A percentile compares a stretch with the other conserved stretches of the same genome.
Conservation (phyloP, 2,329 filamentous ascomycete species). For the Alternaria sp. region DNA sequence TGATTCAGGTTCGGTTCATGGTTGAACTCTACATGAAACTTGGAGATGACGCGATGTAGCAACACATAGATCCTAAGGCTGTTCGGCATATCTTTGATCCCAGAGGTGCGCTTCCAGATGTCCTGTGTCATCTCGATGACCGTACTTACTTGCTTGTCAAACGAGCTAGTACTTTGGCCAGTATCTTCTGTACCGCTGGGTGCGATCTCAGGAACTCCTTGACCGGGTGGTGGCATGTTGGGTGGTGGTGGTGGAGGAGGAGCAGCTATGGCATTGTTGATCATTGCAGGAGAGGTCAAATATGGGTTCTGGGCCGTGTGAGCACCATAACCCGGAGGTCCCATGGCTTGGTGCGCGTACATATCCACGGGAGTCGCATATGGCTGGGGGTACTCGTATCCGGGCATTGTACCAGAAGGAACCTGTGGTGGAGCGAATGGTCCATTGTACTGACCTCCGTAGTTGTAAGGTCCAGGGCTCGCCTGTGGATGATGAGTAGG, state of each 20-base stretch:
- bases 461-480: slow-evolving; percentile 50
- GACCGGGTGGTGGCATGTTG: slow-evolving; percentile 27
- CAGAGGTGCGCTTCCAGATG: slow-evolving; percentile 68
- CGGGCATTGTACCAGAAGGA: slow-evolving; percentile 27
- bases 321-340: slow-evolving; percentile 38
- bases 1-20: slow-evolving; percentile 66
- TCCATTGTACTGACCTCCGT: slow-evolving; percentile 45
- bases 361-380: slow-evolving; percentile 41
- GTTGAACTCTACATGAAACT: slow-evolving; percentile 66
- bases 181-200: slow-evolving; percentile 30
- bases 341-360: slow-evolving; percentile 43
- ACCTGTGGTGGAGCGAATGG: slow-evolving; percentile 50
- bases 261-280: slow-evolving; percentile 34
- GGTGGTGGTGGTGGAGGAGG: slow-evolving; percentile 37
- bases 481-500: slow-evolving; percentile 45
- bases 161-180: slow-evolving; percentile 44
- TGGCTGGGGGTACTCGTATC: slow-evolving; percentile 41
- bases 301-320: slow-evolving; percentile 37
- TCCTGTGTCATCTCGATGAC: slow-evolving; percentile 62
- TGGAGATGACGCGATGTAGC: slow-evolving; percentile 68
- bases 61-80: slow-evolving; percentile 70
- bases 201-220: slow-evolving; percentile 26
- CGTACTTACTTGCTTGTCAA: slow-evolving; percentile 52
- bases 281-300: slow-evolving; percentile 44
- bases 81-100: slow-evolving; percentile 68